Evolutionary conservation across 805 yeast species (phyloP).

Genomic region (Blastobotrys terrestris): DNA sequence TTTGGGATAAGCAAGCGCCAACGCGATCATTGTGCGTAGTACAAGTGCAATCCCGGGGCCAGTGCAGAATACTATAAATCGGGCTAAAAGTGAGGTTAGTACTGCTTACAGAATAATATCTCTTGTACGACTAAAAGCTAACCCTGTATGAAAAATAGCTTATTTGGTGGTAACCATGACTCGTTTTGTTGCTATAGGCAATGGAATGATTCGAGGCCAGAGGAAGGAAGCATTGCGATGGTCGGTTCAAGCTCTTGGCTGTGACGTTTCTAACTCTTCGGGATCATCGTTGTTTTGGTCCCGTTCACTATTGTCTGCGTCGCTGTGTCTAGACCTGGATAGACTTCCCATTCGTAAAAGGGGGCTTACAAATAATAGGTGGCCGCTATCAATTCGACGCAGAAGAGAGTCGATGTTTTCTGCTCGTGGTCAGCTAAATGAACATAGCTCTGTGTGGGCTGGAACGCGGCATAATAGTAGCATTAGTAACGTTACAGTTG

Average conservation of each 20-base stretch:
- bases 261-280: neutral
- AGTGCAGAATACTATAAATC: too few species aligned
- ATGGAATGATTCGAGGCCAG: neutral
- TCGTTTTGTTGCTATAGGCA: neutral
- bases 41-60: neutral
- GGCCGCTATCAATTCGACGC: neutral
- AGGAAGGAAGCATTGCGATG: neutral
- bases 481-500: neutral
- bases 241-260: neutral
- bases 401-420: neutral
- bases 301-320: neutral
- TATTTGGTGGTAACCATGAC: neutral
- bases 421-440: neutral
- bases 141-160: too few species aligned
- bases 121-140: too few species aligned
- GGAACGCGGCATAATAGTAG: neutral
- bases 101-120: neutral
- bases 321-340: neutral
- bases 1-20: neutral
- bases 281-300: neutral
- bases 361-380: neutral
- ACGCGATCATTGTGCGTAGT: neutral
- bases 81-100: too few species aligned
- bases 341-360: neutral
- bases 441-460: neutral